A percentile compares a stretch with the other conserved stretches of the same genome.
Evolutionary conservation across 2,329 filamentous ascomycete genomes (phyloP).

Genomic region (Elsinoe arachidis): DNA sequence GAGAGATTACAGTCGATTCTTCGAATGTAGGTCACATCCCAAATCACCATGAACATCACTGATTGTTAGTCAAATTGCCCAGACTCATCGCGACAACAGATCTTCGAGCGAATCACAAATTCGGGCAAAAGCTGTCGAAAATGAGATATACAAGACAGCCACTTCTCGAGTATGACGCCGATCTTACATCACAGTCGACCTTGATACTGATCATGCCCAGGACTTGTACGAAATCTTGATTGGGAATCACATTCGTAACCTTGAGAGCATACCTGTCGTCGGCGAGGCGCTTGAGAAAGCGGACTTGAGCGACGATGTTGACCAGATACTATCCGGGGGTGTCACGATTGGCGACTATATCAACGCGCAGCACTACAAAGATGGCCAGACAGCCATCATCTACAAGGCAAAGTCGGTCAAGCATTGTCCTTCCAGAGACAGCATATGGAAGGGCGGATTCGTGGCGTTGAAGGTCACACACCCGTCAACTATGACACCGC

Average conservation of each 20-base stretch:
- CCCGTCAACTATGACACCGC: slow-evolving; percentile 61
- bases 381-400: slow-evolving; percentile 74
- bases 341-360: slow-evolving; percentile 47
- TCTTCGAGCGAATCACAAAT: slow-evolving; percentile 6
- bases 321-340: slow-evolving; percentile 27
- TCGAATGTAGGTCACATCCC: not conserved
- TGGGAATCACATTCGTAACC: not conserved
- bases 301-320: slow-evolving; percentile 22
- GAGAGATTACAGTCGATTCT: slow-evolving; percentile 14
- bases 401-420: slow-evolving; percentile 54
- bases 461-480: slow-evolving; percentile 81
- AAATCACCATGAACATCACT: not conserved
- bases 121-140: slow-evolving; percentile 10
- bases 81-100: not conserved
- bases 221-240: slow-evolving; percentile 26
- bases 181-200: not conserved
- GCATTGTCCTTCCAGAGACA: slow-evolving; percentile 20
- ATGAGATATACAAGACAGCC: slow-evolving; percentile 1
- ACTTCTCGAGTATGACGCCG: not conserved
- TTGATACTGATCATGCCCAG: not conserved
- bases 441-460: slow-evolving; percentile 22
- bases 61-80: slow-evolving; percentile 11
- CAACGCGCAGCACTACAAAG: slow-evolving; percentile 47
- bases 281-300: slow-evolving; percentile 19
- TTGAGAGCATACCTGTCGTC: not conserved